A percentile compares a stretch with the other conserved stretches of the same genome.
Conservation (phyloP, 352 stramenopile genomes). For the Globisporangium parvum region DNA sequence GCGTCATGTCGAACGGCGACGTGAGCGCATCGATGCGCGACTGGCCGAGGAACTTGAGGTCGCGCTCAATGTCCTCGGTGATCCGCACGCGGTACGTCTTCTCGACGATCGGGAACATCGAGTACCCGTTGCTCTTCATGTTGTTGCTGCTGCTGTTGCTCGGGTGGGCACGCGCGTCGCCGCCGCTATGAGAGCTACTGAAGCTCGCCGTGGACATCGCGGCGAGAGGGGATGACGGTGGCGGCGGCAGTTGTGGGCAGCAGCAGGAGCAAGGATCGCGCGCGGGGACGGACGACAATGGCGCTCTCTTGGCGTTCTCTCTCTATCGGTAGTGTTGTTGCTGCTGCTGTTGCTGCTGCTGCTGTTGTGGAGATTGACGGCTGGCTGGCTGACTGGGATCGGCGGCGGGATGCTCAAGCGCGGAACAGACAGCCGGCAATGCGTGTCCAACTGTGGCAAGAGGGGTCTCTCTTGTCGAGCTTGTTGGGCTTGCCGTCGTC, state of each 20-base stretch:
- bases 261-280: no score
- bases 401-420: no score
- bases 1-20: slow-evolving; percentile 71
- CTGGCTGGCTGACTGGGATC: no score
- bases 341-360: no score
- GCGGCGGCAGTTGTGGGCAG: not conserved
- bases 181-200: slow-evolving; percentile 19
- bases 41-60: slow-evolving; percentile 79
- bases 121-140: slow-evolving; percentile 30
- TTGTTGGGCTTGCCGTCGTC: no score
- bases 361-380: no score
- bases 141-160: slow-evolving; percentile 4
- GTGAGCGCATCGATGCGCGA: slow-evolving; percentile 77
- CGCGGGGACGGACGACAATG: no score
- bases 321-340: no score
- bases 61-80: slow-evolving; percentile 76
- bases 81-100: slow-evolving; percentile 78
- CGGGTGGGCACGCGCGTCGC: slow-evolving; percentile 6
- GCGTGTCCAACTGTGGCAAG: no score
- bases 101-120: slow-evolving; percentile 83
- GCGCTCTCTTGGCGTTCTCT: no score
- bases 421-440: no score
- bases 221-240: not conserved
- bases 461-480: no score
- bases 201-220: slow-evolving; percentile 19